phyloP scores from a whole-genome alignment of 495 filamentous ascomycete genomes.

The Daldinia bambusicola region DNA sequence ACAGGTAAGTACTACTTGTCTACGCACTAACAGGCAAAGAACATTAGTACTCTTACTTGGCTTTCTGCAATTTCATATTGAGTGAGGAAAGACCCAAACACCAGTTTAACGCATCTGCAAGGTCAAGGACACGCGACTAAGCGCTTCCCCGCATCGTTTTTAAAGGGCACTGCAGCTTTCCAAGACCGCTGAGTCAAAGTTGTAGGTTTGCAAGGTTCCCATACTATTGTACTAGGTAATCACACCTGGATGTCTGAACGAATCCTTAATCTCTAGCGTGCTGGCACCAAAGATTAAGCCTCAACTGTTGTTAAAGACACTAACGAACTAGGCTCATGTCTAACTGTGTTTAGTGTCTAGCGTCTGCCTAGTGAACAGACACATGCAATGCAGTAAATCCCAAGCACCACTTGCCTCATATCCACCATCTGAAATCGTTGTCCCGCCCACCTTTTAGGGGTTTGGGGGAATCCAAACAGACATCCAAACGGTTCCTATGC shows the following conservation, averaged over 20 bases:
- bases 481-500: slow-evolving; percentile 14
- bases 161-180: slow-evolving; percentile 18
- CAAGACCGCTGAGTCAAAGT: slow-evolving; percentile 12
- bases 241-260: background rate
- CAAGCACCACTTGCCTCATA: background rate
- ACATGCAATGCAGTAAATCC: background rate
- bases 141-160: slow-evolving; percentile 35
- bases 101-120: slow-evolving; percentile 12
- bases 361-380: slow-evolving; percentile 6
- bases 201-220: background rate
- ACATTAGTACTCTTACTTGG: background rate
- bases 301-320: slow-evolving; percentile 14
- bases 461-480: background rate
- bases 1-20: background rate
- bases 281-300: slow-evolving; percentile 18
- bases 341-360: background rate
- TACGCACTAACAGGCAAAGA: too few species aligned
- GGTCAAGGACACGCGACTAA: slow-evolving; percentile 26
- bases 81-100: slow-evolving; percentile 14
- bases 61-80: slow-evolving; percentile 25
- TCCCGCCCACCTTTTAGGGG: background rate
- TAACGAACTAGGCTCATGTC: background rate
- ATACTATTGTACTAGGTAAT: background rate
- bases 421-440: background rate
- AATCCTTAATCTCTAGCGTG: background rate